Base-by-base conservation (phyloP, 257 asterid species). In the Cruciata laevipes region DNA sequence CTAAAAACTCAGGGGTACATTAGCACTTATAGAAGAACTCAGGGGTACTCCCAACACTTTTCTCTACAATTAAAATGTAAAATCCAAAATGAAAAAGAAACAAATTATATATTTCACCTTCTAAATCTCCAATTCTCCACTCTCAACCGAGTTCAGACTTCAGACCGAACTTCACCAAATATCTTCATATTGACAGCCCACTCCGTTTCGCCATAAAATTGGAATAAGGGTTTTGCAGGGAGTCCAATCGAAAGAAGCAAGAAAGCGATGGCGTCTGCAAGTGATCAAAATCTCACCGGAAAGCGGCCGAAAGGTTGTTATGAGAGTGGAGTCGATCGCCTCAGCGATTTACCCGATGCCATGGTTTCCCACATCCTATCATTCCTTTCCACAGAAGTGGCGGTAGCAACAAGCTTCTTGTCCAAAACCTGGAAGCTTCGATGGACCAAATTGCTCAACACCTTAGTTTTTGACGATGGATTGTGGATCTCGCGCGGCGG, bases 281-380 rank as follows among this genome's bases (percentile, higher is more conserved):
- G 27, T 56, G 61, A 56, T 21, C 14, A 23, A 8, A 56, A 56
- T 56, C 14, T 31, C 7, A 6, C 31, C 16, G 31, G 61, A 23
- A 56, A 56, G 13, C 14, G 0, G 61, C 61, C 6, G 27, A 17
- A 21, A 21, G 2, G 9, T 21, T 18, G 60, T n/a, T 7, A 53
- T 4, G 27, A 18, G 11, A 21, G 10, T n/a, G 60, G 11, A 37
- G 12, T 62, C 38, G 67, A 62, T 14, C 47, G 67, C 49, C 33
- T 62, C 16, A 62, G 67, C 67, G 33, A 62, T 20, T 35, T 62
- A n/a, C 67, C 67, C 14, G 67, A 62, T 33, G 23, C 30, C 16
- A 18, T 37, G 14, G 7, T 62, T 27, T 32, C 16, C 27, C 5
- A 31, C 25, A 62, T 62, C 6, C 67, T 62, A 10, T 62, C 67